Base-by-base conservation (phyloP, 2,329 filamentous ascomycete genomes). In the Neopestalotiopsis sp. region DNA sequence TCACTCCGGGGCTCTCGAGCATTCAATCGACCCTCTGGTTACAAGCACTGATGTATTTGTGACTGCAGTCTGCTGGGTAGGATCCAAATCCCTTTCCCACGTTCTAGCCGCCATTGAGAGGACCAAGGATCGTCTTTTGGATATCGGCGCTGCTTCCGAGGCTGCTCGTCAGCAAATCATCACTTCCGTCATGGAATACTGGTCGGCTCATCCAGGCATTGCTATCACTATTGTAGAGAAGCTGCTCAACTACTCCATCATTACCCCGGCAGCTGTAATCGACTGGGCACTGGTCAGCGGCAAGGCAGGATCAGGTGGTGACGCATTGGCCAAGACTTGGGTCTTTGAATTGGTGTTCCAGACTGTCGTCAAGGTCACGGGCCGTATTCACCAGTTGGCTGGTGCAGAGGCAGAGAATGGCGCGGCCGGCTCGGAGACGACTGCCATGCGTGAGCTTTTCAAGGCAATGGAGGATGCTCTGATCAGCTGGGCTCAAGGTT, bases 61-160 rank as follows among this genome's bases (percentile, higher is more conserved):
- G 77, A 99, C 95, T 0, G 91, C 94, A 24, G 95, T 99, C 73
- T 96, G 95, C 83, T 96, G 91, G 81, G 91, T 98, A 63, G 96
- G 96, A 59, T 95, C 94, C 72, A 99, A 99, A 81, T 98, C 95
- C 0, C 89, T 99, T 40, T 98, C 95, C 13, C 96, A 99, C 80
- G 94, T 98, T 4, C 89, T 99, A 17, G 97, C 95, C 9, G 97
- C 93, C 79, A 97, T 99, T 73, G 96, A 99, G 81, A 92, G 96
- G 69, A 95, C 92, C 82, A 97, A 97, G 82, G 93, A 95, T 67
- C 91, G 94, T 38, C 89, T 99, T 0, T 85, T 97, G 2, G 90
- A 92, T 69, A 91, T 95, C 49, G 94, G 94, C 0, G 86, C 91
- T 1, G 87, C 90, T 61, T 95, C 93, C 0, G 89, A 94, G 69